Percentiles rank a stretch among this genome's conserved stretches.
Evolutionary conservation across 78 protist species (phyloP).

Genomic region (Capsaspora owczarzaki): DNA sequence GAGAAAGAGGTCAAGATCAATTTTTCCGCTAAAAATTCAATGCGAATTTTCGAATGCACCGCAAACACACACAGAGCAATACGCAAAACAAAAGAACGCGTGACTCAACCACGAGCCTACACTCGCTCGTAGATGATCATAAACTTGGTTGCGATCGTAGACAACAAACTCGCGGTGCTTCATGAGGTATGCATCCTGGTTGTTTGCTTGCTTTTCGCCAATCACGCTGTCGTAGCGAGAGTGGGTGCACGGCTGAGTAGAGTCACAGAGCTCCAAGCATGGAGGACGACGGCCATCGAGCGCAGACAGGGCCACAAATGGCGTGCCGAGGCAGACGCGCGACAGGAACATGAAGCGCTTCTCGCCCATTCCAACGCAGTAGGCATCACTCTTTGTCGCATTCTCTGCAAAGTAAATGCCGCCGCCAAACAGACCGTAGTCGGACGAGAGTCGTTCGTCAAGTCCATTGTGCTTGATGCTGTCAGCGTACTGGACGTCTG

Average conservation of each 20-base stretch:
- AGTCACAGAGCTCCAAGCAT: too few species aligned
- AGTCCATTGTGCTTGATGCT: constrained; percentile 10
- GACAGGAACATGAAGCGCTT: neutral
- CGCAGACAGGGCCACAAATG: too few species aligned
- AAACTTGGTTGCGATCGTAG: neutral
- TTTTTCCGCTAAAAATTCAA: too few species aligned
- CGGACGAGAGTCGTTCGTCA: constrained; percentile 41
- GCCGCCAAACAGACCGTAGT: constrained; percentile 57
- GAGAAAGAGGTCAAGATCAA: too few species aligned
- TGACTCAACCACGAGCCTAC: neutral
- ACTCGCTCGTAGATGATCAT: neutral
- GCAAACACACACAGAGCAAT: too few species aligned
- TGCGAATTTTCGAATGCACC: too few species aligned
- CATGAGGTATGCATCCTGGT: neutral
- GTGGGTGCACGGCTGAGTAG: neutral
- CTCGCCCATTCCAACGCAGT: constrained; percentile 21
- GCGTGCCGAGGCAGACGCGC: neutral
- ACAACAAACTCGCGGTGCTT: neutral
- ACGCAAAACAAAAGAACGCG: too few species aligned
- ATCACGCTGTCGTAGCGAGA: neutral
- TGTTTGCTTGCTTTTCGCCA: too few species aligned
- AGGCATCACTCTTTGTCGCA: constrained; percentile 43
- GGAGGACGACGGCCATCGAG: too few species aligned
- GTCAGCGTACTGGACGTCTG: neutral
- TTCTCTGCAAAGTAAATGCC: constrained; percentile 59